phyloP scores from a whole-genome alignment of 352 stramenopile genomes.

The Pythium pyrilobum region DNA sequence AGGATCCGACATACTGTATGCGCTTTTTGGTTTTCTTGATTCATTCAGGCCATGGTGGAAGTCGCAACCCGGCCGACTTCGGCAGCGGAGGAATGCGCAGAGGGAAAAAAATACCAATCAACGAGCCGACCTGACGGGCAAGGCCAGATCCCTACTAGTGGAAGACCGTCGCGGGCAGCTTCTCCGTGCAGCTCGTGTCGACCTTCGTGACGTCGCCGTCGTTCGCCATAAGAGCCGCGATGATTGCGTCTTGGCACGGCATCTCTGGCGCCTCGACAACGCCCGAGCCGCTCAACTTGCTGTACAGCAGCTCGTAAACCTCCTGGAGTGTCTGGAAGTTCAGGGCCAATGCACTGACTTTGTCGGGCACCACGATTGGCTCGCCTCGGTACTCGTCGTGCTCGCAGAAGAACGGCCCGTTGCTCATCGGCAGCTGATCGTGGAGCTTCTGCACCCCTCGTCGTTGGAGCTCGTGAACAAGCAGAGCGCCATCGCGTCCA shows the following conservation, averaged over 20 bases:
- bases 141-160: not conserved
- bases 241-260: conserved; percentile 10
- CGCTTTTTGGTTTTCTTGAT: too few species aligned
- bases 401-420: conserved; percentile 17
- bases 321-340: conserved; percentile 24
- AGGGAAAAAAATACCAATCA: not conserved
- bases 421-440: not conserved
- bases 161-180: not conserved
- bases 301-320: conserved; percentile 20
- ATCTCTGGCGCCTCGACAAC: not conserved
- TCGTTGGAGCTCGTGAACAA: conserved; percentile 1
- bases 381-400: conserved; percentile 14
- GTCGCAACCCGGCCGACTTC: too few species aligned
- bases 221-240: conserved; percentile 11
- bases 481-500: not conserved
- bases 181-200: conserved; percentile 3
- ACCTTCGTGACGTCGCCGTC: conserved; percentile 6
- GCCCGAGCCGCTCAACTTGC: conserved; percentile 6
- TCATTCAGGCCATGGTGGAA: too few species aligned
- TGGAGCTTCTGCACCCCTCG: not conserved
- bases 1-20: too few species aligned
- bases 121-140: not conserved
- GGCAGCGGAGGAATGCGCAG: too few species aligned
- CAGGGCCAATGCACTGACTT: conserved; percentile 22
- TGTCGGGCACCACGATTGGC: conserved; percentile 8